phyloP scores from a whole-genome alignment of 192 early-diverging fungal species.

The Rhizophlyctis rosea region DNA sequence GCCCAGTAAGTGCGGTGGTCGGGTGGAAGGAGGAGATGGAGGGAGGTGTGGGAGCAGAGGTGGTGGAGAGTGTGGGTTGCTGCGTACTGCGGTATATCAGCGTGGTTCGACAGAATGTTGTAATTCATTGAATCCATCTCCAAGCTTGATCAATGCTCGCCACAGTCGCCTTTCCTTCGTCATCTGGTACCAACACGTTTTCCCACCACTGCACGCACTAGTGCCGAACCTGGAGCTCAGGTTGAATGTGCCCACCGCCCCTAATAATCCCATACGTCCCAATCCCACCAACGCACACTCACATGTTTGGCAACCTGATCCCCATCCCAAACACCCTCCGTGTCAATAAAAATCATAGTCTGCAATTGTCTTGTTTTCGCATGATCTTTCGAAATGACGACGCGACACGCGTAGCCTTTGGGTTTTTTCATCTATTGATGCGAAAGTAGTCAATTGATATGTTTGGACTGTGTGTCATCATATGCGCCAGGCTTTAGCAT shows the following conservation, averaged over 20 bases:
- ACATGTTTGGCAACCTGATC: constrained; percentile 52
- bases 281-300: no score
- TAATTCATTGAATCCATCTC: no score
- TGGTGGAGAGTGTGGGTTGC: constrained; percentile 80
- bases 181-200: no score
- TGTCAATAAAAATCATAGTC: constrained; percentile 32
- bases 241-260: not conserved
- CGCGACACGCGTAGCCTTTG: constrained; percentile 26
- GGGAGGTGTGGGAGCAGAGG: constrained; percentile 62
- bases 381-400: constrained; percentile 57
- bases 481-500: not conserved
- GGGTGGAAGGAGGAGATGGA: constrained; percentile 74
- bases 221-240: constrained; percentile 42
- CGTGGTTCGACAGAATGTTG: no score
- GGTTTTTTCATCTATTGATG: constrained; percentile 9
- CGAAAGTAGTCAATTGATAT: not conserved
- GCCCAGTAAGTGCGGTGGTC: constrained; percentile 70
- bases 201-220: no score
- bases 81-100: constrained; percentile 50
- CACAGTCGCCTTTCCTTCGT: no score
- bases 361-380: constrained; percentile 55
- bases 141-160: no score
- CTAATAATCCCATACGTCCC: constrained; percentile 7
- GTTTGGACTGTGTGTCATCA: not conserved
- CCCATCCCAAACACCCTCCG: constrained; percentile 28